phyloP scores from a whole-genome alignment of 345 rosid species.

The Gossypium sturtianum region DNA sequence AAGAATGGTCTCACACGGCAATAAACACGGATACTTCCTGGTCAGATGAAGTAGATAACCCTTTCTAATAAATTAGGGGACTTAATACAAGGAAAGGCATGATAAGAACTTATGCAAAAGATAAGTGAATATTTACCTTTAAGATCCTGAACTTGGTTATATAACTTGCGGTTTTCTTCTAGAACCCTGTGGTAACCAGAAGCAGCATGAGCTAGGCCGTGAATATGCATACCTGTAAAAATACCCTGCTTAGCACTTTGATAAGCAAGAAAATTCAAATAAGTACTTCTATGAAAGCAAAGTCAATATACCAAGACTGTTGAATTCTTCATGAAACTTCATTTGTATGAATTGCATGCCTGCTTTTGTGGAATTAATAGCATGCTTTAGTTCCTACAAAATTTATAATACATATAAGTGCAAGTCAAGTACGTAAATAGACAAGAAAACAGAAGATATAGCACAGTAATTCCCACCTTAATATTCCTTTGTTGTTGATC shows the following conservation, averaged over 20 bases:
- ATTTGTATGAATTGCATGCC: conserved; percentile 88
- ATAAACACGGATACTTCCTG: conserved; percentile 91
- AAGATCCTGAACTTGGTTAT: conserved; percentile 95
- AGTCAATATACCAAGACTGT: conserved; percentile 53
- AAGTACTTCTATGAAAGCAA: not conserved
- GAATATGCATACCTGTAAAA: conserved; percentile 64
- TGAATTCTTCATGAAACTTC: conserved; percentile 80
- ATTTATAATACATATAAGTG: conserved; percentile 1
- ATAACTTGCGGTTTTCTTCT: conserved; percentile 91
- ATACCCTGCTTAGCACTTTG: not conserved
- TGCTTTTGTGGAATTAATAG: conserved; percentile 62
- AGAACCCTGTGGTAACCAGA: conserved; percentile 89
- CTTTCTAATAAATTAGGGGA: conserved; percentile 7
- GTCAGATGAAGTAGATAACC: conserved; percentile 11
- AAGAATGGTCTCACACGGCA: conserved; percentile 92
- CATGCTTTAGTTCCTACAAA: conserved; percentile 62
- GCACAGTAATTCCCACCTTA: conserved; percentile 13
- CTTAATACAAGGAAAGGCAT: conserved; percentile 1
- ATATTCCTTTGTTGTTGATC: conserved; percentile 43
- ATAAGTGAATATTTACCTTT: conserved; percentile 46
- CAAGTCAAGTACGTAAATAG: not conserved
- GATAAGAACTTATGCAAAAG: conserved; percentile 4
- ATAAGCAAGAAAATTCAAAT: not conserved
- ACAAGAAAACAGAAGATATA: not conserved
- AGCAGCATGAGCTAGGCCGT: conserved; percentile 89